Conservation (phyloP, 345 rosid species). For the Pelargonium nanum region DNA sequence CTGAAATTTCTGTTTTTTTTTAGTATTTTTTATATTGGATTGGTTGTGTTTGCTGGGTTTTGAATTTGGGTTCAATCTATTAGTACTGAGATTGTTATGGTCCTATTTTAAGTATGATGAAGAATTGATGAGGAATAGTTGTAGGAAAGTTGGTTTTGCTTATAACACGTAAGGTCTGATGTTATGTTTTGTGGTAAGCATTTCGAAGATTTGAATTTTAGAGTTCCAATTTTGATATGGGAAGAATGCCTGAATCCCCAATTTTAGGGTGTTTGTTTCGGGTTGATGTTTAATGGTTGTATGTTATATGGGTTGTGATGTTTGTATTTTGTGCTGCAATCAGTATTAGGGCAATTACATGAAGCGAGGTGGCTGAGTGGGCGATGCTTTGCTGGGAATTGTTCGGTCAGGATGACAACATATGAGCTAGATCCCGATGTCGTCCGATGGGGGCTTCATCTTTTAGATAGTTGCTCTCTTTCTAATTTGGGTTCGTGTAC, state of each 20-base stretch:
- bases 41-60: not conserved
- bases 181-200: no score
- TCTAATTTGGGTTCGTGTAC: slow-evolving; percentile 38
- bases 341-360: not conserved
- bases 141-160: no score
- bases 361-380: slow-evolving; percentile 29
- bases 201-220: no score
- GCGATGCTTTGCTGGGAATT: slow-evolving; percentile 9
- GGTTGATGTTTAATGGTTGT: not conserved
- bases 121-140: no score
- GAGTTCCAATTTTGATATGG: no score
- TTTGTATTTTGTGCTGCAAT: not conserved
- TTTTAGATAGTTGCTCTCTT: slow-evolving; percentile 44
- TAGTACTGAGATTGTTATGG: no score
- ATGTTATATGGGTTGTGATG: not conserved
- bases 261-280: no score
- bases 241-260: no score
- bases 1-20: not conserved
- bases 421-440: slow-evolving; percentile 57
- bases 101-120: no score
- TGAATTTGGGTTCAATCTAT: not conserved
- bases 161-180: no score
- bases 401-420: slow-evolving; percentile 20
- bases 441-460: slow-evolving; percentile 69
- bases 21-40: no score